Conservation (phyloP, 2,329 filamentous ascomycete species). For the Onygena corvina region DNA sequence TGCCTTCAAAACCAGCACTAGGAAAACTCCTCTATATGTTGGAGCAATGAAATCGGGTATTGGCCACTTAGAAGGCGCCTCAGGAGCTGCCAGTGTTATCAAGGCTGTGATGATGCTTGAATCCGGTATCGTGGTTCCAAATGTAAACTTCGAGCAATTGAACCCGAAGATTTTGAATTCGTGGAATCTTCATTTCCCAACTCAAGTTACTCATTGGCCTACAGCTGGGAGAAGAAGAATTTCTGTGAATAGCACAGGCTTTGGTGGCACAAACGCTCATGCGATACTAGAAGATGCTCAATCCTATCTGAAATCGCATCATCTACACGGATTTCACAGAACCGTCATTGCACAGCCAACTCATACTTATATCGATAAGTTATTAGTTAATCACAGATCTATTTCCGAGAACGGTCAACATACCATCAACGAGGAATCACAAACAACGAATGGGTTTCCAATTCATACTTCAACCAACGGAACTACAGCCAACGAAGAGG, state of each 20-base stretch:
- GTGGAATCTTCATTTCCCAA: slow-evolving; percentile 17
- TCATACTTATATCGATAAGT: slow-evolving; percentile 4
- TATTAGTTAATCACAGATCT: slow-evolving; percentile 16
- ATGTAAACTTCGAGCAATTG: slow-evolving; percentile 19
- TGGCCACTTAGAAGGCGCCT: slow-evolving; percentile 21
- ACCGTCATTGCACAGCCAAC: slow-evolving; percentile 4
- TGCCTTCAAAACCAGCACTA: slow-evolving; percentile 13
- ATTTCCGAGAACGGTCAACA: slow-evolving; percentile 33
- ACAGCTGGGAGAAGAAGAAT: slow-evolving; percentile 17
- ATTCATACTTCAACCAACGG: too few relatives aligned
- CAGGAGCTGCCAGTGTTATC: slow-evolving; percentile 22
- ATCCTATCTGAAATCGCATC: slow-evolving; percentile 9
- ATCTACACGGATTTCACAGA: slow-evolving; percentile 9
- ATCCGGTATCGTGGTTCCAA: slow-evolving; percentile 20
- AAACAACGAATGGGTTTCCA: too few relatives aligned
- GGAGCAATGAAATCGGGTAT: slow-evolving; percentile 22
- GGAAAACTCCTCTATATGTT: slow-evolving; percentile 14
- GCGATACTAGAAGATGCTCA: slow-evolving; percentile 18
- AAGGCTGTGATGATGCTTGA: slow-evolving; percentile 21
- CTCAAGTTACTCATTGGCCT: slow-evolving; percentile 21
- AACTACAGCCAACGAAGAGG: too few relatives aligned
- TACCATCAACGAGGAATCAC: too few relatives aligned
- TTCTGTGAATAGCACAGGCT: slow-evolving; percentile 27
- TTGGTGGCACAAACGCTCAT: slow-evolving; percentile 22
- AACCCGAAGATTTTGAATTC: slow-evolving; percentile 19